Base-by-base conservation (phyloP, 2,329 filamentous ascomycete genomes). In the Diaporthe eres region DNA sequence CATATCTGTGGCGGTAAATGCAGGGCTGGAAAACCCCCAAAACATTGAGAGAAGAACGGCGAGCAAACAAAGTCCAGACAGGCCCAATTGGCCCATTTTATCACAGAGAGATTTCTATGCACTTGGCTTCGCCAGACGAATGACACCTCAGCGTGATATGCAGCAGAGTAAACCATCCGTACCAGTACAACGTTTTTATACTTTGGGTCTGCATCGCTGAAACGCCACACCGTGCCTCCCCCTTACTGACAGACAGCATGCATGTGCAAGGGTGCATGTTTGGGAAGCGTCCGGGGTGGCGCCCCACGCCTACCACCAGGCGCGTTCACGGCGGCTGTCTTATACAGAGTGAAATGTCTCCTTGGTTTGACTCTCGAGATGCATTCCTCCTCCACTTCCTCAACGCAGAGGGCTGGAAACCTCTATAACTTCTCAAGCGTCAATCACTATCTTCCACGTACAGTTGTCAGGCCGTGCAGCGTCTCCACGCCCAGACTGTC, bases 271-370 rank as follows among this genome's bases (percentile, higher is more conserved):
- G 44, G 42, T 25, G 28, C 19, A 5, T 44, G 34, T 67, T 49
- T 67, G 25, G 61, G 42, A 67, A 49, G 61, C 61, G 61, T 31
- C 61, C 42, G 15, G 61, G 61, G 61, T 67, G 61, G 4, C n/a
- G 61, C 61, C 61, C 61, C 44, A 67, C 61, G 44, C 34, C 42
- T 34, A 31, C 42, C 42, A 67, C 15, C 10, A 61, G 58, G 19
- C 37, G 17, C 55, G 19, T 49, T 67, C 44, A 67, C 44, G 28
- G 25, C 42, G 22, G 28, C 44, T 49, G 6, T 9, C 37, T 42
- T 39, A 39, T n/a, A 67, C 25, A 28, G 8, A 44, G 15, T 44
- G 15, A 7, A 19, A 25, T 31, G 39, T 2, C 28, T 28, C 37
- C 39, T 58, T 8, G 31, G 2, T 37, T 51, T 60, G 12, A 1